Base-by-base conservation (phyloP, 257 asterid genomes). In the Ilex aquifolium region DNA sequence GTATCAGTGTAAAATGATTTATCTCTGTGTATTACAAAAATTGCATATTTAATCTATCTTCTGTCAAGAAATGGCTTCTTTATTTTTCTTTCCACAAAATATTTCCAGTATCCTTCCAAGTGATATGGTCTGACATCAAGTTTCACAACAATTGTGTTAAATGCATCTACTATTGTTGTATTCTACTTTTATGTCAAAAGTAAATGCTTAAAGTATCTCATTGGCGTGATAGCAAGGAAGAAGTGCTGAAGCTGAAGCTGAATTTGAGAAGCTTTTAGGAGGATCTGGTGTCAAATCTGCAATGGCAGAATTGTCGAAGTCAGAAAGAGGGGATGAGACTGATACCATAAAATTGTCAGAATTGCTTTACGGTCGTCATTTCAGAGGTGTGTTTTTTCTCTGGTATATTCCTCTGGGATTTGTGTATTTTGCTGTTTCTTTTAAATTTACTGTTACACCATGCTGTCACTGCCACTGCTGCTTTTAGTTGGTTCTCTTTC, bases 201-300 rank as follows among this genome's bases (percentile, higher is more conserved):
- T 49, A 49, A 12, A 49, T 7, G 14, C 54, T 49, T 15, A 49
- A n/a, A 49, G 54, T 49, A 4, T 40, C 21, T 48, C 7, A n/a
- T 61, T 56, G 30, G 46, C 71, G 29, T 69, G 64, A 51, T 67
- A 91, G 96, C 83, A 66, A 79, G 98, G 98, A 60, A 85, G 92
- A 80, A 72, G 58, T 65, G 61, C 74, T 59, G 98, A 91, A 75
- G 98, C 98, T 67, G 95, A 84, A 79, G 73, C 69, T 66, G 90
- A 80, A 79, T 76, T 88, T 66, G 92, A 77, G 87, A 86, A 70
- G 80, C 88, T 91, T 80, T 79, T 88, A 27, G 98, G 98, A 69
- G 78, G 60, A 61, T 67, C 80, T n/a, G 90, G 86, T 60, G 95
- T 86, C 59, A 79, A 77, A 64, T 68, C 80, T 77, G 95, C 95